A percentile compares a stretch with the other conserved stretches of the same genome.
These are phyloP conservation scores for Citrullus amarus DNA, from an alignment of 306 rosid genomes.

Conservation along the genomic window DNA sequence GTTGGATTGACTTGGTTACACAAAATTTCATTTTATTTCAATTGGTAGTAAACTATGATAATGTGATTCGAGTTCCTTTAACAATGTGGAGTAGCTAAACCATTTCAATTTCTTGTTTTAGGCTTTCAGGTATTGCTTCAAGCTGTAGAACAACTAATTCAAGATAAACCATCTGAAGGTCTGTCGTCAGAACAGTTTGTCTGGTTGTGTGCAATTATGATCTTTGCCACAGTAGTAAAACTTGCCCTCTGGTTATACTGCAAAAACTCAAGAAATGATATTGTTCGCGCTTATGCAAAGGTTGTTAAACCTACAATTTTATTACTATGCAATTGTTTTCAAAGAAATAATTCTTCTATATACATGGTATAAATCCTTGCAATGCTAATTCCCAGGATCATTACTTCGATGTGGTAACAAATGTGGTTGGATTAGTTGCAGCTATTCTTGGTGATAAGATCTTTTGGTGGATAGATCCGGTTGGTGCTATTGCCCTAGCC, in stretches of 20 bases:
- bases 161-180: slow-evolving; percentile 31
- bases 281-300: slow-evolving; percentile 86
- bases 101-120: slow-evolving; percentile 19
- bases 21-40: background rate
- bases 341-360: background rate
- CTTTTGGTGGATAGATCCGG: slow-evolving; percentile 93
- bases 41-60: background rate
- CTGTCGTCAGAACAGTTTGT: slow-evolving; percentile 40
- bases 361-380: background rate
- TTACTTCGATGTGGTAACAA: slow-evolving; percentile 87
- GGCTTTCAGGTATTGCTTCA: slow-evolving; percentile 84
- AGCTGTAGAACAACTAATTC: slow-evolving; percentile 53
- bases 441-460: slow-evolving; percentile 75
- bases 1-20: background rate
- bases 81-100: background rate
- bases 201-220: slow-evolving; percentile 72
- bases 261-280: slow-evolving; percentile 61
- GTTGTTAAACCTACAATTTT: slow-evolving; percentile 22
- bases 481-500: slow-evolving; percentile 84
- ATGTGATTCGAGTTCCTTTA: background rate
- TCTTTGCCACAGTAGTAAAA: slow-evolving; percentile 64
- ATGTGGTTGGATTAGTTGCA: slow-evolving; percentile 70
- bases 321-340: background rate
- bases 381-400: slow-evolving; percentile 55
- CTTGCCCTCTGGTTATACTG: slow-evolving; percentile 83